A percentile compares a stretch with the other conserved stretches of the same genome.
Conservation (phyloP, 78 protist species). For the Anaeramoeba ignava region DNA sequence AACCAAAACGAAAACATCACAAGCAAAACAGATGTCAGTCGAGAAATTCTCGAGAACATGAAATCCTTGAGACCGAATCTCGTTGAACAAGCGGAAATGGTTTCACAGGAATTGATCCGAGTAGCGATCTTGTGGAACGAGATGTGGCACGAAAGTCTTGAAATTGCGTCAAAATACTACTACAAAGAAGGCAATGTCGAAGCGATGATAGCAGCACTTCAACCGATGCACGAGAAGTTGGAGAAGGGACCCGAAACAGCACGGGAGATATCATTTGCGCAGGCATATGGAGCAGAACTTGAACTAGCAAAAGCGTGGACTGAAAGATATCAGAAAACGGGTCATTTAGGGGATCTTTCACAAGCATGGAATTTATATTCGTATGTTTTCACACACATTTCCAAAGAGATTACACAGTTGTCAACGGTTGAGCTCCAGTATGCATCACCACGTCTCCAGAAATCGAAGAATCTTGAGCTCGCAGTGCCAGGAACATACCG, state of each 20-base stretch:
- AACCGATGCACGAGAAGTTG: not conserved
- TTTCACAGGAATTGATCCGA: slow-evolving; percentile 82
- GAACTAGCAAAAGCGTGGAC: too few species aligned
- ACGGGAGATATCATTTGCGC: too few species aligned
- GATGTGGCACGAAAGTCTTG: slow-evolving; percentile 91
- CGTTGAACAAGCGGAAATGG: slow-evolving; percentile 69
- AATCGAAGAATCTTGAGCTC: slow-evolving; percentile 57
- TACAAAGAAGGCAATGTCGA: slow-evolving; percentile 64
- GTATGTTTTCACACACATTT: too few species aligned
- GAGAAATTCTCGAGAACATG: not conserved
- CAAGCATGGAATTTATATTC: too few species aligned
- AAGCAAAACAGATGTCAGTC: not conserved
- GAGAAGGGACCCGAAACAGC: slow-evolving; percentile 6
- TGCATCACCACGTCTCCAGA: slow-evolving; percentile 67
- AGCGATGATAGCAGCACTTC: slow-evolving; percentile 51
- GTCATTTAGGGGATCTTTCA: too few species aligned
- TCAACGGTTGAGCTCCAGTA: slow-evolving; percentile 65
- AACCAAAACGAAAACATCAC: not conserved
- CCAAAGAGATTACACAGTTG: not conserved
- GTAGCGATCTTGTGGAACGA: slow-evolving; percentile 95
- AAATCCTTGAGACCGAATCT: slow-evolving; percentile 18
- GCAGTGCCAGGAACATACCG: slow-evolving; percentile 88
- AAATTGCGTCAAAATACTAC: slow-evolving; percentile 81
- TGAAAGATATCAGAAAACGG: too few species aligned
- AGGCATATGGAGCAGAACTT: too few species aligned